A percentile compares a stretch with the other conserved stretches of the same genome.
Conservation (phyloP, 768 basidiomycete genomes). For the Glaciozyma martinii region DNA sequence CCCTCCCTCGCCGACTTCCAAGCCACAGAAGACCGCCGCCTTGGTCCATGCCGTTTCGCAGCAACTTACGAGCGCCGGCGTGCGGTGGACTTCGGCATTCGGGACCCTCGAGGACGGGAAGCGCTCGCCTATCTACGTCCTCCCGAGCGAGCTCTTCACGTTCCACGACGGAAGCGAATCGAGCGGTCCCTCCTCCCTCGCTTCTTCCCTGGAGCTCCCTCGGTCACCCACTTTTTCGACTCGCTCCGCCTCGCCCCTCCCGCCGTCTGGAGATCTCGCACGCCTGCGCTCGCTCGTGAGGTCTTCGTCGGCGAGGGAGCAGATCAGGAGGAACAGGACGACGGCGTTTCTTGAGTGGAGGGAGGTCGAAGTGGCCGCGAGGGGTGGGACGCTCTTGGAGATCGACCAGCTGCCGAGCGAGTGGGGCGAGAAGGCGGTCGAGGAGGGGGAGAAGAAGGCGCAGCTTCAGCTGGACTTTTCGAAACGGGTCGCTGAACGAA, state of each 20-base stretch:
- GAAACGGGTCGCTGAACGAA: constrained; percentile 11
- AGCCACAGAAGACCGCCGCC: constrained; percentile 17
- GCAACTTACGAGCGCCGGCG: constrained; percentile 20
- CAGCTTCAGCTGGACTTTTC: constrained; percentile 15
- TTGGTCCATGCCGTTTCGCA: constrained; percentile 10
- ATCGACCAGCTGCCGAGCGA: background rate
- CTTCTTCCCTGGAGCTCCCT: constrained; percentile 16
- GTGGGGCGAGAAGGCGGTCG: background rate
- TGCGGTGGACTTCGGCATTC: constrained; percentile 10
- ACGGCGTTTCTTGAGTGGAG: constrained; percentile 21
- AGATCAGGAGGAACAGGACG: background rate
- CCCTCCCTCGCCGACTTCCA: constrained; percentile 20
- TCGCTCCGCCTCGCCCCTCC: background rate
- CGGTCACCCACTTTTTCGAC: constrained; percentile 2
- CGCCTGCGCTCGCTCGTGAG: constrained; percentile 5
- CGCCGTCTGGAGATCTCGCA: constrained; percentile 1
- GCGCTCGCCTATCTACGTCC: constrained; percentile 6
- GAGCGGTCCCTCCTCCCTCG: constrained; percentile 1
- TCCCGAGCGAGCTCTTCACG: constrained; percentile 19
- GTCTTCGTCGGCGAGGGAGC: background rate
- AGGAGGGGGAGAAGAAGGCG: background rate
- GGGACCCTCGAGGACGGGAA: background rate
- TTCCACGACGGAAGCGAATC: background rate
- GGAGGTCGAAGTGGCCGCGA: constrained; percentile 21
- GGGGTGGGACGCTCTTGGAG: background rate